Evolutionary conservation across 345 rosid genomes (phyloP).

Genomic region (Brassica nigra): DNA sequence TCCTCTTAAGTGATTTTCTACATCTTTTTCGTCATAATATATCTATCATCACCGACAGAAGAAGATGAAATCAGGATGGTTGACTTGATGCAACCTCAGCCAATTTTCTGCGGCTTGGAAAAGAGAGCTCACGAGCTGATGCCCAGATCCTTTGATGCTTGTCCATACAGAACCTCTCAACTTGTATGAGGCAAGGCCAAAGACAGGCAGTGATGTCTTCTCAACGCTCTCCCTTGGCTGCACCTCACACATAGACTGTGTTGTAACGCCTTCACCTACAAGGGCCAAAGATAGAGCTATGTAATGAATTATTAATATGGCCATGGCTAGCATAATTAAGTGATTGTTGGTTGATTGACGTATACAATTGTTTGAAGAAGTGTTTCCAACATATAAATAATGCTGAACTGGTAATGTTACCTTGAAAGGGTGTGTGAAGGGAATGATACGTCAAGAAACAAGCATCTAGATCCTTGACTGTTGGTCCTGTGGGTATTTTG

Average conservation of each 20-base stretch:
- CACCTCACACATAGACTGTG: slow-evolving; percentile 32
- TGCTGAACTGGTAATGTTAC: slow-evolving; percentile 39
- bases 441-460: slow-evolving; percentile 90
- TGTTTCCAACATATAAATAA: not conserved
- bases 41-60: slow-evolving; percentile 47
- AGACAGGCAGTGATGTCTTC: slow-evolving; percentile 56
- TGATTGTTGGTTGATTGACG: not conserved
- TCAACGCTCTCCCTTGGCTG: slow-evolving; percentile 35
- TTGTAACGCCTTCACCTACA: slow-evolving; percentile 37
- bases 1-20: slow-evolving; percentile 26
- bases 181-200: slow-evolving; percentile 86
- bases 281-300: slow-evolving; percentile 6
- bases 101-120: slow-evolving; percentile 62
- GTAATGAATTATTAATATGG: not conserved
- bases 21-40: slow-evolving; percentile 15
- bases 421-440: slow-evolving; percentile 58
- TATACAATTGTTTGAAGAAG: not conserved
- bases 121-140: slow-evolving; percentile 52
- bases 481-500: slow-evolving; percentile 89
- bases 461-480: slow-evolving; percentile 87
- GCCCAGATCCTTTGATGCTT: slow-evolving; percentile 51
- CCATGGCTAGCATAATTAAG: not conserved
- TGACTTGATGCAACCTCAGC: slow-evolving; percentile 60
- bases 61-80: slow-evolving; percentile 84
- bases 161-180: slow-evolving; percentile 83